These are phyloP conservation scores for Alternaria sp. DNA, from an alignment of 2,329 filamentous ascomycete genomes.

Conservation along the genomic window DNA sequence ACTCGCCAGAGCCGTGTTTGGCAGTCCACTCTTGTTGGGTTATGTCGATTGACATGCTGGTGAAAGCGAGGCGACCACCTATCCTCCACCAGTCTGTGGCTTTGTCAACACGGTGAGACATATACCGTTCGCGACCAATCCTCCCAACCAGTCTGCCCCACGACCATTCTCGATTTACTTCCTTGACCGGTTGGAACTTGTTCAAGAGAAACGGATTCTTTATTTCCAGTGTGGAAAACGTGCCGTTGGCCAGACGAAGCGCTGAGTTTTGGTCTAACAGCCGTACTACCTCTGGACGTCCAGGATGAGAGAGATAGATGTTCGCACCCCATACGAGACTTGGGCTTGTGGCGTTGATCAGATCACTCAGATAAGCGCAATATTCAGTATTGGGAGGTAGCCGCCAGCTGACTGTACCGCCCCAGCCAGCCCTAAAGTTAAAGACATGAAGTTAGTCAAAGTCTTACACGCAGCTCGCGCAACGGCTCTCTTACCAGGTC, in stretches of 20 bases:
- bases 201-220: conserved; percentile 4
- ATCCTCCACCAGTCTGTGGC: conserved; percentile 12
- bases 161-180: conserved; percentile 3
- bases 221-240: not conserved
- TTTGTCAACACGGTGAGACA: not conserved
- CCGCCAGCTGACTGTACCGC: conserved; percentile 17
- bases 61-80: conserved; percentile 4
- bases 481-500: not conserved
- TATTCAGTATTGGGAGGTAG: conserved; percentile 13
- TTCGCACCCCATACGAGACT: conserved; percentile 17
- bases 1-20: conserved; percentile 9
- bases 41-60: conserved; percentile 12
- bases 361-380: conserved; percentile 11
- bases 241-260: not conserved
- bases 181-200: not conserved
- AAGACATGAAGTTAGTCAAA: not conserved
- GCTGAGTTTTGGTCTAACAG: not conserved
- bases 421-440: conserved; percentile 21
- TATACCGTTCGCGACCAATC: conserved; percentile 1
- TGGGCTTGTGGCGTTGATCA: conserved; percentile 4
- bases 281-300: not conserved
- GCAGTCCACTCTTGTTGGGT: conserved; percentile 9
- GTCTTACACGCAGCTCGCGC: not conserved
- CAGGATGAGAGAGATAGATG: conserved; percentile 5
- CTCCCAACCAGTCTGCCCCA: conserved; percentile 5